Percentiles rank a stretch among this genome's conserved stretches.
Conservation (phyloP, 2,329 filamentous ascomycete species). For the Onygena corvina region DNA sequence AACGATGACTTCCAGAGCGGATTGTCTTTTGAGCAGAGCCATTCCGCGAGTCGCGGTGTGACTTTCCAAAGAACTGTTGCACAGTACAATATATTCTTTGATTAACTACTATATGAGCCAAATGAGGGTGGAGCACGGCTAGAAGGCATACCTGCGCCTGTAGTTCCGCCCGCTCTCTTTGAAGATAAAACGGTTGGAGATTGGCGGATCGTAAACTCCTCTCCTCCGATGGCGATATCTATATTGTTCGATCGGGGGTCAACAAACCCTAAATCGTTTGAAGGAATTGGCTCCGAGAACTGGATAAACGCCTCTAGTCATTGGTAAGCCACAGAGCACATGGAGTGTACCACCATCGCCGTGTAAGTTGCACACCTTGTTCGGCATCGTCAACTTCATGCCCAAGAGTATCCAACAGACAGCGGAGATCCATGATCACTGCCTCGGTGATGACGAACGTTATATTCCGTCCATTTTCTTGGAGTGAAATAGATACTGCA, state of each 20-base stretch:
- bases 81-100: not conserved
- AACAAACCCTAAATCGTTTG: slow-evolving; percentile 72
- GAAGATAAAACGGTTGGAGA: slow-evolving; percentile 73
- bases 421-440: slow-evolving; percentile 11
- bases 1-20: slow-evolving; percentile 47
- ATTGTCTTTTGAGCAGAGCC: slow-evolving; percentile 55
- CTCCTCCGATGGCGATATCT: slow-evolving; percentile 54
- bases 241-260: slow-evolving; percentile 56
- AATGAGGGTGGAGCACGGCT: too few relatives aligned
- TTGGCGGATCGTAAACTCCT: slow-evolving; percentile 66
- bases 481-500: not conserved
- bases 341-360: not conserved
- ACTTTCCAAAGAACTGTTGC: slow-evolving; percentile 74
- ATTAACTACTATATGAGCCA: not conserved
- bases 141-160: slow-evolving; percentile 54
- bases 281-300: slow-evolving; percentile 64
- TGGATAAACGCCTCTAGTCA: slow-evolving; percentile 72
- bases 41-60: slow-evolving; percentile 68
- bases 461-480: not conserved
- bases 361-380: not conserved
- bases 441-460: not conserved
- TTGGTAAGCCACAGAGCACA: not conserved
- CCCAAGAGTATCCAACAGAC: slow-evolving; percentile 20
- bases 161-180: slow-evolving; percentile 58
- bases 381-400: slow-evolving; percentile 31